Conservation (phyloP, 306 rosid genomes). For the Spatholobus suberectus region DNA sequence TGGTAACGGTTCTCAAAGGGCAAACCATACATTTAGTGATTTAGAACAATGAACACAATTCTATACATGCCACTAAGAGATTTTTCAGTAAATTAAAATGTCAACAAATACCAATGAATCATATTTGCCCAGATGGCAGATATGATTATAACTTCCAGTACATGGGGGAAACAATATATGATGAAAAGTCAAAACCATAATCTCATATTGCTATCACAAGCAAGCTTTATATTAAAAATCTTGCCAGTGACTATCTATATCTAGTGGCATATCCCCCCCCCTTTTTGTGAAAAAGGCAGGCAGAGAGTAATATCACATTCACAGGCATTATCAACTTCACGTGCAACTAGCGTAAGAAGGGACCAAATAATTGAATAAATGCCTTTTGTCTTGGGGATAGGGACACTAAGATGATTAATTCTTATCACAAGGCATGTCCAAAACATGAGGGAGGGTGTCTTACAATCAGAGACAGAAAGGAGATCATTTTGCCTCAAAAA, state of each 20-base stretch:
- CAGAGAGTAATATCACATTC: neutral
- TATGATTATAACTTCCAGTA: slow-evolving; percentile 6
- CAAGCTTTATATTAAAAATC: neutral
- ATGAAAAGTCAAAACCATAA: neutral
- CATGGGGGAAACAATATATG: neutral
- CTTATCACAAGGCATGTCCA: slow-evolving; percentile 1
- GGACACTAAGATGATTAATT: neutral
- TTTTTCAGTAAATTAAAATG: slow-evolving; percentile 1
- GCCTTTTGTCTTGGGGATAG: neutral
- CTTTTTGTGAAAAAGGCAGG: neutral
- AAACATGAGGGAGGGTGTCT: neutral
- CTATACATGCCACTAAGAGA: neutral
- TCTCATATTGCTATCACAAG: neutral
- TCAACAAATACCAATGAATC: neutral
- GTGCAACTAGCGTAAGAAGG: neutral
- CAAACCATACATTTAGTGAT: neutral
- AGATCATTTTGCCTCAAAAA: neutral
- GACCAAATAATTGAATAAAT: neutral
- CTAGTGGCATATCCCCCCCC: neutral
- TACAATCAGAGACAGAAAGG: neutral
- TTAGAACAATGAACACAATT: neutral
- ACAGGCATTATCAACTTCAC: neutral
- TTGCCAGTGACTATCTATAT: neutral
- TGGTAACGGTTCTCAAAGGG: neutral
- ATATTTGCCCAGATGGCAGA: neutral